phyloP scores from a whole-genome alignment of 805 yeast species.

The Millerago galiae region DNA sequence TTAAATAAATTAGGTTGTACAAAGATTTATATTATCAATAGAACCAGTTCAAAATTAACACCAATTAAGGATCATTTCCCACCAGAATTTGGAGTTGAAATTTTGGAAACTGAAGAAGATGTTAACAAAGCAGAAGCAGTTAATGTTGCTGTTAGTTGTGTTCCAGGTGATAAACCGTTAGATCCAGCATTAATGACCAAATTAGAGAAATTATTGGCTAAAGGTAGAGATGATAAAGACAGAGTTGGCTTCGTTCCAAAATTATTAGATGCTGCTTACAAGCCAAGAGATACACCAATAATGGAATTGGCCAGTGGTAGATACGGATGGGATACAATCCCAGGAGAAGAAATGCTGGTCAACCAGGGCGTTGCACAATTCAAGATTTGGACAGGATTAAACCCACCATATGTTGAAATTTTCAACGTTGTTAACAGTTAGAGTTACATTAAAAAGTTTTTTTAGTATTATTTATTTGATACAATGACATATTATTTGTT shows the following conservation, averaged over 20 bases:
- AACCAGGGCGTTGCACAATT: conserved; percentile 92
- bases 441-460: neutral
- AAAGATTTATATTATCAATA: conserved; percentile 71
- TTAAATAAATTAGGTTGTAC: conserved; percentile 70
- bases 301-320: conserved; percentile 68
- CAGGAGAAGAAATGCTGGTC: conserved; percentile 88
- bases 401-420: conserved; percentile 56
- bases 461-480: neutral
- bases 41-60: conserved; percentile 62
- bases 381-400: conserved; percentile 61
- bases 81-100: conserved; percentile 46
- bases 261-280: conserved; percentile 90
- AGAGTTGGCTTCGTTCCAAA: conserved; percentile 40
- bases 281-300: conserved; percentile 79
- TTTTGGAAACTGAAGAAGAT: conserved; percentile 45
- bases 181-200: conserved; percentile 43
- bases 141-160: conserved; percentile 65
- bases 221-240: conserved; percentile 28
- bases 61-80: conserved; percentile 61
- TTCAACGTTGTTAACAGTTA: conserved; percentile 47
- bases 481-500: neutral
- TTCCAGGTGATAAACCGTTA: conserved; percentile 75
- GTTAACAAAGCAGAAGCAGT: conserved; percentile 36
- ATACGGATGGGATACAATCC: conserved; percentile 71
- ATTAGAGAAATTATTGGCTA: conserved; percentile 41